These are phyloP conservation scores for Fusarium tupiense DNA, from an alignment of 2,329 filamentous ascomycete species.

Conservation along the genomic window DNA sequence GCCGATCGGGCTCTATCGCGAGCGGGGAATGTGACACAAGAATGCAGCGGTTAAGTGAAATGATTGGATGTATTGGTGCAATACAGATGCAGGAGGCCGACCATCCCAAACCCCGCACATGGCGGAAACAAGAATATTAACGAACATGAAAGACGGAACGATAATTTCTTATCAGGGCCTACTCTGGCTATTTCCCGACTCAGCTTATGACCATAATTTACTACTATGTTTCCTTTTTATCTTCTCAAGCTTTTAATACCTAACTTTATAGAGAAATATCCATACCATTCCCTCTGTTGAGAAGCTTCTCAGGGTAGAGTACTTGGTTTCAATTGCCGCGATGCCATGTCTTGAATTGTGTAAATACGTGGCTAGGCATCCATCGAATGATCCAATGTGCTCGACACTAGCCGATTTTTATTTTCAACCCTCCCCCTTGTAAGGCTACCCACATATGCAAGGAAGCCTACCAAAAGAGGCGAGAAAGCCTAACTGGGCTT, in stretches of 20 bases:
- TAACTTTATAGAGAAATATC: not conserved
- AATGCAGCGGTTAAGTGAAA: accelerated
- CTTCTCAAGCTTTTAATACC: not conserved
- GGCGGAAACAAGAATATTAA: not conserved
- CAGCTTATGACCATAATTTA: not conserved
- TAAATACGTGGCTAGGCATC: not conserved
- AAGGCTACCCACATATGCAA: not conserved
- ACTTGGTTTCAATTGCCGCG: not conserved
- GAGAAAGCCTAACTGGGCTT: not conserved
- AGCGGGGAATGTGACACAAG: not conserved
- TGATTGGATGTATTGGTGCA: not conserved
- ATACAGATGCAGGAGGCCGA: not conserved
- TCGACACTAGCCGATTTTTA: not conserved
- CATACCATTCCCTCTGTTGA: not conserved
- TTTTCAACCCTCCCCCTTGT: not conserved
- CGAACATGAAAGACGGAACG: not conserved
- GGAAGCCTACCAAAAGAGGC: not conserved
- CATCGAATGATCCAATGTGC: not conserved
- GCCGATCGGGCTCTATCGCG: not conserved
- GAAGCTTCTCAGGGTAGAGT: not conserved
- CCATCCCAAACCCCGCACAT: not conserved
- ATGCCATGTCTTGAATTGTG: not conserved
- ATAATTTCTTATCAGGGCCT: not conserved
- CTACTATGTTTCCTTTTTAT: not conserved
- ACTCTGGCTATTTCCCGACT: not conserved